phyloP scores from a whole-genome alignment of 108 stramenopile genomes.

The Conticribra guillardii region DNA sequence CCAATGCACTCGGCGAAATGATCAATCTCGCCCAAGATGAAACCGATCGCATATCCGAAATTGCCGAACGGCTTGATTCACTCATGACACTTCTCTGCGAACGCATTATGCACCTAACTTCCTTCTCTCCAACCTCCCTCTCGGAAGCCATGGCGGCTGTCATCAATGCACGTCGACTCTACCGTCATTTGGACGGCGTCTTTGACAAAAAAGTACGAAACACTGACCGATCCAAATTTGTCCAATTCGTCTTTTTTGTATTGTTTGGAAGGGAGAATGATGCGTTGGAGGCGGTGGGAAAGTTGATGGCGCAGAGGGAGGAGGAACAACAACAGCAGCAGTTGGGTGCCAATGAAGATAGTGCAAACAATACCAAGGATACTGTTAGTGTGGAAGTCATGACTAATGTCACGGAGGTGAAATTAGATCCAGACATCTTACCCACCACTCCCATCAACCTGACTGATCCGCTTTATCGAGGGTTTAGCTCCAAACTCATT shows the following conservation, averaged over 20 bases:
- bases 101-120: slow-evolving; percentile 30
- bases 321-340: slow-evolving; percentile 14
- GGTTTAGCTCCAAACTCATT: slow-evolving; percentile 75
- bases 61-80: slow-evolving; percentile 47
- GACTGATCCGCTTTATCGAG: slow-evolving; percentile 67
- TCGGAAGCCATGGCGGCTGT: slow-evolving; percentile 43
- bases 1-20: too few relatives aligned
- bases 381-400: not conserved
- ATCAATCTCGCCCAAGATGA: slow-evolving; percentile 12
- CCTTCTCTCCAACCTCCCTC: slow-evolving; percentile 33
- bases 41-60: slow-evolving; percentile 27
- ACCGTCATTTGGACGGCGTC: slow-evolving; percentile 42
- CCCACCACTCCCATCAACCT: slow-evolving; percentile 14
- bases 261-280: slow-evolving; percentile 81
- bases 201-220: slow-evolving; percentile 87
- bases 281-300: slow-evolving; percentile 37
- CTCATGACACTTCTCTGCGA: slow-evolving; percentile 44
- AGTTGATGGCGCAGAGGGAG: slow-evolving; percentile 40
- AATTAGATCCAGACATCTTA: slow-evolving; percentile 1
- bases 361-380: not conserved
- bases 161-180: slow-evolving; percentile 44
- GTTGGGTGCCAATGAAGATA: slow-evolving; percentile 4
- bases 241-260: slow-evolving; percentile 92
- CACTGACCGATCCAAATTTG: slow-evolving; percentile 96
- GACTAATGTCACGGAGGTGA: slow-evolving; percentile 1